Base-by-base conservation (phyloP, 202 grass and related monocot species). In the Brachypodium distachyon region DNA sequence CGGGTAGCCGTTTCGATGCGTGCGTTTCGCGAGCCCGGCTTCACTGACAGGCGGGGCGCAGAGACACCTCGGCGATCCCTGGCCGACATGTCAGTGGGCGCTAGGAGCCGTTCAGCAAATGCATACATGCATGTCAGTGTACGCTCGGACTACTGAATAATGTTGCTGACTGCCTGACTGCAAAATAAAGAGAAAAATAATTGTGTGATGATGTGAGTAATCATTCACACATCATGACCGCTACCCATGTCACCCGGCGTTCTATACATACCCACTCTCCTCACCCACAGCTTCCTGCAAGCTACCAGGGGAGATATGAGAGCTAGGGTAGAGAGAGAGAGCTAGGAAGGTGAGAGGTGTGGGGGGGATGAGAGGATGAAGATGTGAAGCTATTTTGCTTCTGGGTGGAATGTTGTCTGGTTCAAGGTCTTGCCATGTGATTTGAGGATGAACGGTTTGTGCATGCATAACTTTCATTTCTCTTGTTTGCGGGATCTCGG, bases 401-500 rank as follows among this genome's bases (percentile, higher is more conserved):
- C 83, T 94, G 87, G 87, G 94, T 90, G 94, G 94, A 90, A 94
- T 94, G 94, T 89, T 97, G 94, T 97, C 76, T 91, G 94, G 91
- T 90, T 94, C 94, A 90, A 94, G 94, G 94, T 52, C 37, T 79
- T 49, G 42, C 64, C 16, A 23, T 78, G 17, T 12, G 22, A 61
- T 77, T 57, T 37, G 67, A 85, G 85, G 33, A 88, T 74, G 79
- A 27, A 32, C n/a, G 6, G 49, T 54, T n/a, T 6, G 0, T 2
- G 0, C 3, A 12, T 44, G n/a, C n/a, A n/a, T 22, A 4, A 60
- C 66, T 48, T 76, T 54, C 53, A 67, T 78, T 42, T 71, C 36
- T 88, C 17, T 26, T 5, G 65, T 82, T 23, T 6, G 3, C 0
- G 2, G 27, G 74, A 90, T 90, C 95, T 97, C 95, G 95, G 95